Conservation (phyloP, 1,139 yeast species). For the Kluyveromyces sp. region DNA sequence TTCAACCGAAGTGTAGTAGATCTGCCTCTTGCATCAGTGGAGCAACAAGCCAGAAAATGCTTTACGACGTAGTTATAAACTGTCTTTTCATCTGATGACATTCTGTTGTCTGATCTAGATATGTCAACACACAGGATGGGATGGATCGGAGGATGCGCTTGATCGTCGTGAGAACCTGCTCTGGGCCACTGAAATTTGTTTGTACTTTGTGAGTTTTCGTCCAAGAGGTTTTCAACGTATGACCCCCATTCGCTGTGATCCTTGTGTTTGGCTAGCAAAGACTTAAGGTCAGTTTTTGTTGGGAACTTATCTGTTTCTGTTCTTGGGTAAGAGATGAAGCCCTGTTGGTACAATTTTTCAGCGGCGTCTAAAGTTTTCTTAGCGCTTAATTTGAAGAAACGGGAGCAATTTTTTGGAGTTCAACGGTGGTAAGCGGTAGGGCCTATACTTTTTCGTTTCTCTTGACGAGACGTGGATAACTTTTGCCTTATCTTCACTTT, state of each 20-base stretch:
- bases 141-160: constrained; percentile 98
- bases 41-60: constrained; percentile 86
- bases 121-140: constrained; percentile 43
- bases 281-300: constrained; percentile 56
- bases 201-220: constrained; percentile 11
- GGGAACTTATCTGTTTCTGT: constrained; percentile 94
- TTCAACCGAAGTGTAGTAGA: constrained; percentile 52
- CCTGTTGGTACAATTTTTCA: constrained; percentile 76
- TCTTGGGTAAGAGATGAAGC: constrained; percentile 90
- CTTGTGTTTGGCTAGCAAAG: constrained; percentile 53
- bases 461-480: constrained; percentile 47
- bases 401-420: constrained; percentile 82
- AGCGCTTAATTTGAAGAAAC: constrained; percentile 68
- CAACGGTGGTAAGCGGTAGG: constrained; percentile 96
- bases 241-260: constrained; percentile 41
- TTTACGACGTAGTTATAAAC: constrained; percentile 85
- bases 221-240: constrained; percentile 36
- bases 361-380: constrained; percentile 78
- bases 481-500: constrained; percentile 37
- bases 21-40: constrained; percentile 80
- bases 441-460: constrained; percentile 72
- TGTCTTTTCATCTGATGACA: constrained; percentile 47
- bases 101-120: constrained; percentile 12
- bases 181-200: constrained; percentile 54
- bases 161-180: constrained; percentile 76